A percentile compares a stretch with the other conserved stretches of the same genome.
Evolutionary conservation across 2,329 filamentous ascomycete genomes (phyloP).

Genomic region (Fusarium anguioides): DNA sequence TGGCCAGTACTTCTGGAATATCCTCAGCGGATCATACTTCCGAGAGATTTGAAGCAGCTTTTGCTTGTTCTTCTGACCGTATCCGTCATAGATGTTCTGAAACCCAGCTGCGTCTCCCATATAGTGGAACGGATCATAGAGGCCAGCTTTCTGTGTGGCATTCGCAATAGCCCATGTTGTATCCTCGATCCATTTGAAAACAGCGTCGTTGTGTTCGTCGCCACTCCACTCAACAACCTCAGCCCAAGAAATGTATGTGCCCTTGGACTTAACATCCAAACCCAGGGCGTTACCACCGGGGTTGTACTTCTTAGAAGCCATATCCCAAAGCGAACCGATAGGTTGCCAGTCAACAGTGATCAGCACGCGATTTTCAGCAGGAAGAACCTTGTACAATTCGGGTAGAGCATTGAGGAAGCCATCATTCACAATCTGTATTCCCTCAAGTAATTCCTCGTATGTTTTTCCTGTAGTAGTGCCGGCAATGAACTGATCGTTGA

Average conservation of each 20-base stretch:
- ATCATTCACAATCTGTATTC: constrained; percentile 15
- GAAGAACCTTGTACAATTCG: constrained; percentile 8
- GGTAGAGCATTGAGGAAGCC: constrained; percentile 17
- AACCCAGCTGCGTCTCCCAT: constrained; percentile 35
- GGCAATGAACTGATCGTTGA: constrained; percentile 32
- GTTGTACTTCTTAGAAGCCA: constrained; percentile 19
- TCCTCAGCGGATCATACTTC: constrained; percentile 20
- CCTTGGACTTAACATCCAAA: constrained; percentile 18
- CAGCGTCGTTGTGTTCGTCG: constrained; percentile 20
- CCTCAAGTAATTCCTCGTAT: constrained; percentile 16
- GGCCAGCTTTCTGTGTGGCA: constrained; percentile 12
- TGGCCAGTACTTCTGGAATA: constrained; percentile 24
- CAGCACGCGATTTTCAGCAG: constrained; percentile 10
- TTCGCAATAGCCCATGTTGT: constrained; percentile 29
- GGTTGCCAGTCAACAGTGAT: constrained; percentile 34
- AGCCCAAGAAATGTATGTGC: constrained; percentile 31
- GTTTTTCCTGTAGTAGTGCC: constrained; percentile 23
- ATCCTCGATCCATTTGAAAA: constrained; percentile 26
- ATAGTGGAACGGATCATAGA: constrained; percentile 27
- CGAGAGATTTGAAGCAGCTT: constrained; percentile 16
- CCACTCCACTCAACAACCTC: constrained; percentile 35
- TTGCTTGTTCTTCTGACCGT: constrained; percentile 19
- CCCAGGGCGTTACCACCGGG: constrained; percentile 17
- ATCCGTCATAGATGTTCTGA: constrained; percentile 20
- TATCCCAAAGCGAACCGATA: constrained; percentile 16